These are phyloP conservation scores for Yamadazyma triangularis DNA, from an alignment of 1,139 yeast genomes.

Conservation along the genomic window DNA sequence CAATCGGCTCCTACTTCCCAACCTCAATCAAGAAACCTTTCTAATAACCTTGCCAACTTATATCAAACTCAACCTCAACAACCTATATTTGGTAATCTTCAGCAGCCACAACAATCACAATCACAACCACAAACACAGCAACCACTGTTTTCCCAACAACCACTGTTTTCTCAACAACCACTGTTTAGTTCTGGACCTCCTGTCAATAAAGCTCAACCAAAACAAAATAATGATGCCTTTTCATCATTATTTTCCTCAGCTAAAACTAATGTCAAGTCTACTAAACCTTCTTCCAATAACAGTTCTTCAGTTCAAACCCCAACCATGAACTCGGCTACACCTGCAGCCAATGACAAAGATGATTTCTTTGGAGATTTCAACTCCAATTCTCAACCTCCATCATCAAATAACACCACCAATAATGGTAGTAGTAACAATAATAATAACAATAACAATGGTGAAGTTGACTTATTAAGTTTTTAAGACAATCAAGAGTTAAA, in stretches of 20 bases:
- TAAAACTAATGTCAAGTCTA: constrained; percentile 34
- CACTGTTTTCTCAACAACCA: too few relatives aligned
- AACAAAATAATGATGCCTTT: constrained; percentile 58
- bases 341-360: too few relatives aligned
- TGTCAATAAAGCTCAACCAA: constrained; percentile 18
- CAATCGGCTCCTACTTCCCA: constrained; percentile 60
- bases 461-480: constrained; percentile 31
- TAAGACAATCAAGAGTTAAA: too few relatives aligned
- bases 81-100: constrained; percentile 9
- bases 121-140: constrained; percentile 12
- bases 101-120: constrained; percentile 13
- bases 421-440: constrained; percentile 8
- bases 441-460: constrained; percentile 16
- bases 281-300: constrained; percentile 7
- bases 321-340: constrained; percentile 10
- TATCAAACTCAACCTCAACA: constrained; percentile 20
- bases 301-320: constrained; percentile 5
- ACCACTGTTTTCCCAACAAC: too few relatives aligned
- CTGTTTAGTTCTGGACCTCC: constrained; percentile 28
- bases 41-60: constrained; percentile 35
- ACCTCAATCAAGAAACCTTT: constrained; percentile 18
- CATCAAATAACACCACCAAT: too few relatives aligned
- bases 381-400: constrained; percentile 9
- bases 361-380: constrained; percentile 21
- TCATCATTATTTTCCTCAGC: constrained; percentile 78